Evolutionary conservation across 345 rosid genomes (phyloP), one percentile per base, ranked within the genome.

Genomic region (Angophora floribunda): DNA sequence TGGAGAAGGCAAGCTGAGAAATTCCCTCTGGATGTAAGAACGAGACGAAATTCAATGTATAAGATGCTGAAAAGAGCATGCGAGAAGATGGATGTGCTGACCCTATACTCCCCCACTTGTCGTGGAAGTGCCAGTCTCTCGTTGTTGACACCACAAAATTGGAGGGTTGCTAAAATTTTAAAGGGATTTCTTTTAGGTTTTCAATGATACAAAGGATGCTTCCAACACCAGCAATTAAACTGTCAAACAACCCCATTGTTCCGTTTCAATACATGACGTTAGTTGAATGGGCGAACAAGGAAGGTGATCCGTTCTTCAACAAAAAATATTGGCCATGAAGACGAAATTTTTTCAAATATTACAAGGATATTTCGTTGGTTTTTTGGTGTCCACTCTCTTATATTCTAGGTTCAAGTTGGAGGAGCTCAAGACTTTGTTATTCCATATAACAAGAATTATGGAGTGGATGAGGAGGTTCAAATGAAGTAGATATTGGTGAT

Each of bases 261-360:
- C 0, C 19, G 7, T 63, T 63, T 63, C 19, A 6, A n/a, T 0
- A 15, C 75, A n/a, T 63, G 75, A 13, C 19, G 36, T 13, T n/a
- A 63, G 36, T 63, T 63, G 36, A 63, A 63, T 63, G 7, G 36
- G 36, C 36, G 75, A 63, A 63, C 75, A 28, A n/a, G 17, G 36
- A 7, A 13, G 75, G 36, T n/a, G 75, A 63, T 13, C 19, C 75
- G 36, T 28, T n/a, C 36, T 63, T 63, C 75, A 63, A 63, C 75
- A 63, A 63, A 63, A 36, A n/a, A 36, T n/a, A 63, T 7, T 63
- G 41, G 10, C 36, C 5, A 63, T n/a, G 75, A 63, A 63, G 41
- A 16, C 41, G 41, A 13, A n/a, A 63, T 63, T 63, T n/a, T n/a
- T 36, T 63, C 41, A 63, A 14, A 63, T n/a, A n/a, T 63, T 5